These are phyloP conservation scores for Colletotrichum cordylinicola DNA, from an alignment of 2,329 filamentous ascomycete species.

Conservation along the genomic window DNA sequence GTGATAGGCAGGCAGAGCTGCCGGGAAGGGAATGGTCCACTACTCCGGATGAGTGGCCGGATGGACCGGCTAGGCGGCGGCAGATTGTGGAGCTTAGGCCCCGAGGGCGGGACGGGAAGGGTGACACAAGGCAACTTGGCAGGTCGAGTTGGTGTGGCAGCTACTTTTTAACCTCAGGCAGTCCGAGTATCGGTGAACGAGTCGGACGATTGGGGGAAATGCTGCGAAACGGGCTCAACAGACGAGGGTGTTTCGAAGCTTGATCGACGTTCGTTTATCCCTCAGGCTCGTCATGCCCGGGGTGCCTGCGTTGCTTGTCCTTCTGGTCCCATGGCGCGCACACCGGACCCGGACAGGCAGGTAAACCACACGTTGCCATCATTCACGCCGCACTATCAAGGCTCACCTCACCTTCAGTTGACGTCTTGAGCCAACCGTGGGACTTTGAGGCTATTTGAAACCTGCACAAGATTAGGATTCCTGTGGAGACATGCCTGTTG, in stretches of 20 bases:
- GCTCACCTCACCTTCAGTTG: neutral
- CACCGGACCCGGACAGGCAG: neutral
- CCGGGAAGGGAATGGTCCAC: neutral
- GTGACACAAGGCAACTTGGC: constrained; percentile 6
- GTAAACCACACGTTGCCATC: neutral
- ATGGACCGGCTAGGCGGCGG: neutral
- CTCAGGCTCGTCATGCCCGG: neutral
- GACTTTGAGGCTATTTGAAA: neutral
- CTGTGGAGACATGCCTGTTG: neutral
- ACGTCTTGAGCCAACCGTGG: neutral
- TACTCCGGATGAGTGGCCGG: neutral
- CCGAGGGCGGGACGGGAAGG: constrained; percentile 1
- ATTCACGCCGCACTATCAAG: neutral
- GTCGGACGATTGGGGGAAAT: neutral
- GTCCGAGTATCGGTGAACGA: neutral
- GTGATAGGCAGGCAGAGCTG: neutral
- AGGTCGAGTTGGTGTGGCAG: neutral
- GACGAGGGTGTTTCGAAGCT: neutral
- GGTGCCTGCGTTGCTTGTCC: neutral
- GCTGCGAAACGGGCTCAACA: neutral
- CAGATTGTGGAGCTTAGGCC: constrained; percentile 1
- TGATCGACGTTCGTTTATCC: neutral
- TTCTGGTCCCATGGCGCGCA: neutral
- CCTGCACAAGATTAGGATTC: neutral
- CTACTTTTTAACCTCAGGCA: neutral